Evolutionary conservation across 768 basidiomycete genomes (phyloP).

Genomic region (Coprinellus micaceus): DNA sequence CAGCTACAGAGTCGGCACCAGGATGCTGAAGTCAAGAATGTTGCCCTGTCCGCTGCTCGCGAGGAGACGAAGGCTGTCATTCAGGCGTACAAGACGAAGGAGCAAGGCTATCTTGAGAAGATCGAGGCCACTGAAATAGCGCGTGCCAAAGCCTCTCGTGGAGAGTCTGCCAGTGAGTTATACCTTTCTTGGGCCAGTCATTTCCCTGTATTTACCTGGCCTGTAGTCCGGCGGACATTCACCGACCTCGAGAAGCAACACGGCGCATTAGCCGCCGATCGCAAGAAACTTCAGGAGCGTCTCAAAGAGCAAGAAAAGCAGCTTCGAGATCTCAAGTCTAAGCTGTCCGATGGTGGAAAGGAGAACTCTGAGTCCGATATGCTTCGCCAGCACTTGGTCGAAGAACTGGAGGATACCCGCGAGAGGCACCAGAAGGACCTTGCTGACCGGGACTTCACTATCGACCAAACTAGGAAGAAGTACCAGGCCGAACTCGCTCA

Average conservation of each 20-base stretch:
- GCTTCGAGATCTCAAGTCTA: conserved; percentile 55
- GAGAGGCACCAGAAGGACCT: conserved; percentile 78
- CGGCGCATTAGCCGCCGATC: conserved; percentile 47
- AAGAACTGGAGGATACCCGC: conserved; percentile 75
- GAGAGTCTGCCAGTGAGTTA: conserved; percentile 56
- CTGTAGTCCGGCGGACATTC: conserved; percentile 56
- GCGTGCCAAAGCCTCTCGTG: conserved; percentile 58
- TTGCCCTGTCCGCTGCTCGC: conserved; percentile 56
- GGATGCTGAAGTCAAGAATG: conserved; percentile 57
- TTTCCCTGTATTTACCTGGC: conserved; percentile 10
- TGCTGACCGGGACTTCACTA: conserved; percentile 72
- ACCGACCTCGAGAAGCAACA: conserved; percentile 59
- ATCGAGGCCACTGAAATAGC: conserved; percentile 69
- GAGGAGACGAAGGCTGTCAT: conserved; percentile 66
- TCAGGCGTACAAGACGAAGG: conserved; percentile 63
- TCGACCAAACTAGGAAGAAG: conserved; percentile 80
- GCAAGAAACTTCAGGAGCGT: conserved; percentile 47
- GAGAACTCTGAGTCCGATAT: conserved; percentile 63
- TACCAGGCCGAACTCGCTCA: conserved; percentile 82
- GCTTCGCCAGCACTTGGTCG: conserved; percentile 63
- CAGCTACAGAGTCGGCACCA: conserved; percentile 57
- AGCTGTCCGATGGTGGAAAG: conserved; percentile 64
- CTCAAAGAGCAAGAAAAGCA: conserved; percentile 49
- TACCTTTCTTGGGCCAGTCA: not conserved
- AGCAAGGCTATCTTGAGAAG: conserved; percentile 51